A percentile compares a stretch with the other conserved stretches of the same genome.
phyloP scores from a whole-genome alignment of 306 rosid genomes.

The Medicago truncatula region MtrunA17r5.0-ANR NC_053045.1:40664501-40665000 shows the following conservation, averaged over 20 bases:
- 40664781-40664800: not conserved
- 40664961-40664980: too few species aligned
- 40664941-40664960: not conserved
- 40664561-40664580: too few species aligned
- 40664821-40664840: constrained; percentile 16
- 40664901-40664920: not conserved
- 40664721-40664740: too few species aligned
- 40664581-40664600: constrained; percentile 30
- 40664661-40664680: too few species aligned
- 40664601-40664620: not conserved
- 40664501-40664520: constrained; percentile 32
- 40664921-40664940: constrained; percentile 10
- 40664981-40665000: too few species aligned
- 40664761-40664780: too few species aligned
- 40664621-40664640: too few species aligned
- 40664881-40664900: not conserved
- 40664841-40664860: constrained; percentile 25
- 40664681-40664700: too few species aligned
- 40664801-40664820: constrained; percentile 26
- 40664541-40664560: constrained; percentile 1
- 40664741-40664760: too few species aligned
- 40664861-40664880: constrained; percentile 32
- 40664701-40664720: too few species aligned
- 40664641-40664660: too few species aligned
- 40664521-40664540: constrained; percentile 21